Evolutionary conservation across 371 early-diverging fungal species (phyloP).

Genomic region (Rhizomucor pusillus): DNA sequence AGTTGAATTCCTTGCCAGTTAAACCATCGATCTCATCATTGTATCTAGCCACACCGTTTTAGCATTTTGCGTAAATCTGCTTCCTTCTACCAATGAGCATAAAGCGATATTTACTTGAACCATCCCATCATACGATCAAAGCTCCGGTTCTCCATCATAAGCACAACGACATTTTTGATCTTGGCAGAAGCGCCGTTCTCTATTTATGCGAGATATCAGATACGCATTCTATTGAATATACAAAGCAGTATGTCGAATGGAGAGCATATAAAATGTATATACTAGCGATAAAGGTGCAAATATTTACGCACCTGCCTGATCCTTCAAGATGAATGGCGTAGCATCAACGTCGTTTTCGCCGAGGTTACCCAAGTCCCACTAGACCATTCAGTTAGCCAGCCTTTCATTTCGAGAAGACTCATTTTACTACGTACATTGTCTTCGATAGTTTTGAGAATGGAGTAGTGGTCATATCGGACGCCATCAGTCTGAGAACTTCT

Average conservation of each 20-base stretch:
- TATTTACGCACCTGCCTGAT: slow-evolving; percentile 3
- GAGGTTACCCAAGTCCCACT: slow-evolving; percentile 29
- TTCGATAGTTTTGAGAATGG: slow-evolving; percentile 52
- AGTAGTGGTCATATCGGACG: slow-evolving; percentile 58
- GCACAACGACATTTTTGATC: slow-evolving; percentile 33
- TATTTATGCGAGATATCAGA: not conserved
- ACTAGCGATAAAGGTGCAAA: not conserved
- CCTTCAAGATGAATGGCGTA: slow-evolving; percentile 11
- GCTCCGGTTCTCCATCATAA: slow-evolving; percentile 38
- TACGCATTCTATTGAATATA: not conserved
- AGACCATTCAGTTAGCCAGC: too few species aligned
- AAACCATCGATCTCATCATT: slow-evolving; percentile 19
- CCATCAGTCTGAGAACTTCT: slow-evolving; percentile 29
- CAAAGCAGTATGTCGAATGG: not conserved
- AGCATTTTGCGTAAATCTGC: too few species aligned
- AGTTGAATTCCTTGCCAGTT: slow-evolving; percentile 21
- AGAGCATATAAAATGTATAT: not conserved
- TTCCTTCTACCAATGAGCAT: too few species aligned
- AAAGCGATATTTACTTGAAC: slow-evolving; percentile 14
- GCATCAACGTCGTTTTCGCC: slow-evolving; percentile 19
- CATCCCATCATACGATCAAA: slow-evolving; percentile 36
- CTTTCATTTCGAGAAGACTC: not conserved
- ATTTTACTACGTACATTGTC: slow-evolving; percentile 28
- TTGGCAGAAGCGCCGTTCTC: slow-evolving; percentile 23
- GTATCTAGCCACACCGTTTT: not conserved